Evolutionary conservation across 1,284 basidiomycete genomes (phyloP), one percentile per base, ranked within the genome.

Genomic region (Rhodotorula sp.): DNA sequence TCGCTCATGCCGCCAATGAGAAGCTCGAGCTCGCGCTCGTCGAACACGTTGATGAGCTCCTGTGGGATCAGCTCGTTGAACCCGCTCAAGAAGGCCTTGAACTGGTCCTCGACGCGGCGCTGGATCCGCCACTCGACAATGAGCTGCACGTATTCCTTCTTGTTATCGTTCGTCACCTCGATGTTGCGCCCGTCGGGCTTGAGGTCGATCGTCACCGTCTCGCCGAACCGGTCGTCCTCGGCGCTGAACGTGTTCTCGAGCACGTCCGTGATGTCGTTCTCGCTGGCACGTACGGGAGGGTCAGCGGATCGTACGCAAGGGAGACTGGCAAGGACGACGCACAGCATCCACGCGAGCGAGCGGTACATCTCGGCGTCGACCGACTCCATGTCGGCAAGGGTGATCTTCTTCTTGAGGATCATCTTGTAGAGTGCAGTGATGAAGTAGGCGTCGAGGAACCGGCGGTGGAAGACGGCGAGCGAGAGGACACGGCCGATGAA

Each of bases 351-450:
- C 57, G 89, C 89, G 77, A 99, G 83, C 75, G 94, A 94, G 61
- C 95, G 88, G 83, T 94, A 90, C 71, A 98, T 84, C 77, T 94
- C 93, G 10, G 90, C 89, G 82, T 96, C 94, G 55, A 97, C 90
- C 71, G 89, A 89, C 83, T 97, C 94, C 74, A 97, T 84, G 82
- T 97, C 95, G n/a, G 87, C 85, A 51, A 97, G 82, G 2, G 88
- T 85, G 77, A 94, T 89, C 79, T 90, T 90, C 85, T 96, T 97
- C 79, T 89, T 89, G 50, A 97, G 83, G 68, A 96, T 93, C 94
- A 96, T 97, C 87, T 99, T 99, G 87, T 99, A 99, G 86, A 99
- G 96, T 76, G 92, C 94, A 60, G 94, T 90, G 74, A 99, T 96
- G 81, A 99, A 99, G 86, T 99, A 99, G 57, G 96, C 95, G 80